Evolutionary conservation across 257 asterid genomes (phyloP), one percentile per base, ranked within the genome.

Genomic region (Solanum medicagineum): DNA sequence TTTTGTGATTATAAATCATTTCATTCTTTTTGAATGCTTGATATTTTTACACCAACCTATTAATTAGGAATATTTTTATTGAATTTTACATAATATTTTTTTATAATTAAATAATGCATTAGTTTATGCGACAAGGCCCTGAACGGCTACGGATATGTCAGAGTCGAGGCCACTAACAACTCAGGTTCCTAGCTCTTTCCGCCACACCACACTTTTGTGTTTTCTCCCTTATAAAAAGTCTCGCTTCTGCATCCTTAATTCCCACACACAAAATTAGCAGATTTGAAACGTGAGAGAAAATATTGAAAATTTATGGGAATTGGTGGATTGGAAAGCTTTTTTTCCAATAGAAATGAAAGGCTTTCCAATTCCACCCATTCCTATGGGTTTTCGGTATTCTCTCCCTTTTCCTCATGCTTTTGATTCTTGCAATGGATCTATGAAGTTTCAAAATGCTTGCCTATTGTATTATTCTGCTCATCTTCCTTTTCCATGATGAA

Each of bases 341-440:
- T 13, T 59, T 57, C 26, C 10, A 3, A 36, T 36, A 5, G 42
- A 36, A 36, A 1, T 59, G 29, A 59, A 20, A 20, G n/a, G 90
- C 89, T 90, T 90, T 85, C 93, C 92, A 85, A 91, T 71, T 69
- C 90, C 93, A 87, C 92, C 92, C 92, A 90, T 91, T 88, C 93
- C 92, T 84, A 84, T 79, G 83, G 92, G 16, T 87, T 90, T 83
- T 82, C 88, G 88, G 68, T 60, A 77, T 47, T 86, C 84, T 74
- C 88, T 84, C 90, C 85, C 89, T 40, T 83, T 87, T 87, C 81
- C 81, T 84, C 84, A 32, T 40, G 45, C 81, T 84, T 51, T 51
- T 14, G 10, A 12, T 15, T 62, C 63, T 68, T 16, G 45, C 1
- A 1, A 29, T 26, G 0, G 29, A 6, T n/a, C 3, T 45, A 32